phyloP scores from a whole-genome alignment of 306 rosid genomes.

The Hippophae gyantsensis region DNA sequence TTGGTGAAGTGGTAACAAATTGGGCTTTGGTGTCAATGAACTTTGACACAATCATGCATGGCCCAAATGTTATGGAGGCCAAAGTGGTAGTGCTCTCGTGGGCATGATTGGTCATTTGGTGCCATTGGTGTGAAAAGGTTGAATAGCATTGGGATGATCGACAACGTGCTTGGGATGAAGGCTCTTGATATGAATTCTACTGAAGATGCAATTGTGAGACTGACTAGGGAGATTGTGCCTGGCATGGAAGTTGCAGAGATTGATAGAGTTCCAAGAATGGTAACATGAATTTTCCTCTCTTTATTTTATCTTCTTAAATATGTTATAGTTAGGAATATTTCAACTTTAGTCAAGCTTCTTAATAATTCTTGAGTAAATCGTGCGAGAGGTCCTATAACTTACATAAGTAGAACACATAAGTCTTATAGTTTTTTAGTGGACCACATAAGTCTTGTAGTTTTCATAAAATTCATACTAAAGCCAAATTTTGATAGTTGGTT shows the following conservation, averaged over 20 bases:
- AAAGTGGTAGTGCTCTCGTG: conserved; percentile 86
- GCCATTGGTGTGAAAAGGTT: conserved; percentile 89
- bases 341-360: background rate
- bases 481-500: too few species aligned
- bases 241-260: conserved; percentile 99
- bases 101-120: conserved; percentile 89
- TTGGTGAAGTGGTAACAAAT: conserved; percentile 73
- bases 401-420: too few species aligned
- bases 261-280: conserved; percentile 95
- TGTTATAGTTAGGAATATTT: background rate
- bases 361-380: too few species aligned
- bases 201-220: conserved; percentile 64
- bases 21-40: conserved; percentile 92
- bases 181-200: conserved; percentile 38
- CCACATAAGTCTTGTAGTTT: too few species aligned
- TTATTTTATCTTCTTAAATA: background rate
- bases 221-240: conserved; percentile 84
- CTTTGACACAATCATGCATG: conserved; percentile 88
- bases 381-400: too few species aligned
- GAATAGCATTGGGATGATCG: conserved; percentile 72
- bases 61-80: conserved; percentile 96
- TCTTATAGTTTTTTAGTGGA: too few species aligned
- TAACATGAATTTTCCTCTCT: conserved; percentile 12
- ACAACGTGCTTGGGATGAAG: conserved; percentile 82
- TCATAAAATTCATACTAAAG: too few species aligned